Percentiles rank a stretch among this genome's conserved stretches.
Conservation (phyloP, 306 rosid genomes). For the Corylus heterophylla region DNA sequence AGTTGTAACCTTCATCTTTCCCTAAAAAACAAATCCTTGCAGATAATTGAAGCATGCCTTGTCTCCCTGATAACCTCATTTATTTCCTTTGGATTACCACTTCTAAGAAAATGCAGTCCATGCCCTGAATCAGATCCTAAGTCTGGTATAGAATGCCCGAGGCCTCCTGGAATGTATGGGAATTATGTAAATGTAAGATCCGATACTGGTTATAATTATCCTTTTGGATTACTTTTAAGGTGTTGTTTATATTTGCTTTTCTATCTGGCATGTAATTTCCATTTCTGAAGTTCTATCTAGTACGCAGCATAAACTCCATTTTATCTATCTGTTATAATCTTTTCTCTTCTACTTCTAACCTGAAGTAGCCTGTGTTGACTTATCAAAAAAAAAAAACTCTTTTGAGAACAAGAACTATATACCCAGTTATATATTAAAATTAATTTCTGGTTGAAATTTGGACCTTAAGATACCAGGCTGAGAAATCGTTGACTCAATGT, state of each 20-base stretch:
- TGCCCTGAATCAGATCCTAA: conserved; percentile 77
- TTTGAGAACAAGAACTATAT: neutral
- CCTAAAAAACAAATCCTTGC: conserved; percentile 30
- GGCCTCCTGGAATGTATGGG: conserved; percentile 92
- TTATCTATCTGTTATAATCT: neutral
- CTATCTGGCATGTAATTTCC: neutral
- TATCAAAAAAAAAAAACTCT: neutral
- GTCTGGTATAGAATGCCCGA: conserved; percentile 85
- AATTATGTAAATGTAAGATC: conserved; percentile 95
- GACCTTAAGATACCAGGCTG: conserved; percentile 3
- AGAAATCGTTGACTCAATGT: conserved; percentile 10
- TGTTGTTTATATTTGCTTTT: conserved; percentile 15
- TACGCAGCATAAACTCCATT: conserved; percentile 2
- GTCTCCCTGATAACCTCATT: conserved; percentile 77
- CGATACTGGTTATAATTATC: conserved; percentile 3
- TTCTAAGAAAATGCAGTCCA: conserved; percentile 80
- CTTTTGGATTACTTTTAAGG: conserved; percentile 23
- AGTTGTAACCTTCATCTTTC: conserved; percentile 8
- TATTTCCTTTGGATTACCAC: conserved; percentile 92
- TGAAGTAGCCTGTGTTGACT: conserved; percentile 1
- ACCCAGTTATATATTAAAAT: neutral
- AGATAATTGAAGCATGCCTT: conserved; percentile 93
- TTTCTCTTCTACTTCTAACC: neutral
- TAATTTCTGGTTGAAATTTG: neutral
- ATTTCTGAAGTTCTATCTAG: neutral